Evolutionary conservation across 169 alveolate species (phyloP), one percentile per base, ranked within the genome.

Genomic region (Plasmodium ovale): DNA sequence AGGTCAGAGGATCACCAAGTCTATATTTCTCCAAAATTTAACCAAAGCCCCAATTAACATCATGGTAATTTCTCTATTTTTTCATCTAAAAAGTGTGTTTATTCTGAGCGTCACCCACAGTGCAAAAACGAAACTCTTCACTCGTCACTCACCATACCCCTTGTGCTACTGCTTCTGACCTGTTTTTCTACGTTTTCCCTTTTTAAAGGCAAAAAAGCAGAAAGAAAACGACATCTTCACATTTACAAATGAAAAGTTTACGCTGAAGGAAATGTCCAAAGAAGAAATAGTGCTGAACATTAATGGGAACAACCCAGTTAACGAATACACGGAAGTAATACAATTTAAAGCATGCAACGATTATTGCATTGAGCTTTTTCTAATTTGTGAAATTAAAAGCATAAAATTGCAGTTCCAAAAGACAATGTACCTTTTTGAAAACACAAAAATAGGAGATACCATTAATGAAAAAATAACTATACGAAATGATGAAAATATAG

Each of bases 271-370:
- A 42, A 47, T 51, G 4, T 1, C 56, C 7, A 64, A 62, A 25
- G 89, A 79, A 39, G 82, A 62, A 47, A 53, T 79, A 1, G 27
- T 65, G 10, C 21, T 79, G 3, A 68, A 35, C 25, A 53, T 79
- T 39, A 51, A 79, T 35, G 79, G 89, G 1, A 21, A 64, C n/a
- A 79, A 65, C 37, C 89, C 74, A 25, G 89, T 79, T 64, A 64
- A 65, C 33, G 33, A 62, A 2, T 79, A 79, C 70, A 65, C 72
- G 31, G 89, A 79, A 51, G 53, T 49, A 54, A 79, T 79, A 51
- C 89, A 49, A 4, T 79, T 79, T 70, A 79, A 49, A 79, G 89
- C 89, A 49, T 79, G 89, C 49, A 65, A 19, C 19, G 89, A 79
- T 79, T 79, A 79, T 37, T 65, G 62, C 2, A 67, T 79, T 14